Evolutionary conservation across 176 grass and related monocot species (phyloP).

Genomic region (Raddia distichophylla): DNA sequence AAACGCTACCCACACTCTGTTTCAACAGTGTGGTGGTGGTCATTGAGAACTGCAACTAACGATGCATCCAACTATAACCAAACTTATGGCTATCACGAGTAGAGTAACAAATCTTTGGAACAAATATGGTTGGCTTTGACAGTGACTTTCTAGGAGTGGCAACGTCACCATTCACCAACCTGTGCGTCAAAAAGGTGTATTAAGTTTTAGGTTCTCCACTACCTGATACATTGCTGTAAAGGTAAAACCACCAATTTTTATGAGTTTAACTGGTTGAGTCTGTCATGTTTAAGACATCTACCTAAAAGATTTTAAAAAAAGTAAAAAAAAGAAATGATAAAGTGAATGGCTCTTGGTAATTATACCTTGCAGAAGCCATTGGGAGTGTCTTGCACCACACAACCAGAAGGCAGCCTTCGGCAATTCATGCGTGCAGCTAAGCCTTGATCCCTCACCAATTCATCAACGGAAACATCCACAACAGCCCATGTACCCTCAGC

Average conservation of each 20-base stretch:
- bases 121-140: slow-evolving; percentile 7
- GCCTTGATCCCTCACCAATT: slow-evolving; percentile 51
- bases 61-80: background rate
- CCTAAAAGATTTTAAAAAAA: background rate
- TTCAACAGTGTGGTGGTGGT: slow-evolving; percentile 27
- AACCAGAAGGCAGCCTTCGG: slow-evolving; percentile 84
- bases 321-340: background rate
- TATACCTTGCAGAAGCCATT: slow-evolving; percentile 87
- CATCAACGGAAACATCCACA: slow-evolving; percentile 90
- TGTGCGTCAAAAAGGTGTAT: background rate
- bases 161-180: slow-evolving; percentile 4
- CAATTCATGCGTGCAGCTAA: slow-evolving; percentile 53
- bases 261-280: background rate
- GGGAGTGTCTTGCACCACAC: slow-evolving; percentile 71
- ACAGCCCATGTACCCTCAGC: slow-evolving; percentile 73
- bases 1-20: background rate
- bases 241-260: background rate
- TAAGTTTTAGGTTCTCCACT: background rate
- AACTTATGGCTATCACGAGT: slow-evolving; percentile 10
- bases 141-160: background rate
- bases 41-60: slow-evolving; percentile 35
- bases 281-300: background rate
- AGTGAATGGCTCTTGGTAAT: background rate
- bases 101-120: slow-evolving; percentile 10
- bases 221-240: background rate